Evolutionary conservation across 176 grass and related monocot genomes (phyloP), one percentile per base, ranked within the genome.

Genomic region (Aegilops bicornis): DNA sequence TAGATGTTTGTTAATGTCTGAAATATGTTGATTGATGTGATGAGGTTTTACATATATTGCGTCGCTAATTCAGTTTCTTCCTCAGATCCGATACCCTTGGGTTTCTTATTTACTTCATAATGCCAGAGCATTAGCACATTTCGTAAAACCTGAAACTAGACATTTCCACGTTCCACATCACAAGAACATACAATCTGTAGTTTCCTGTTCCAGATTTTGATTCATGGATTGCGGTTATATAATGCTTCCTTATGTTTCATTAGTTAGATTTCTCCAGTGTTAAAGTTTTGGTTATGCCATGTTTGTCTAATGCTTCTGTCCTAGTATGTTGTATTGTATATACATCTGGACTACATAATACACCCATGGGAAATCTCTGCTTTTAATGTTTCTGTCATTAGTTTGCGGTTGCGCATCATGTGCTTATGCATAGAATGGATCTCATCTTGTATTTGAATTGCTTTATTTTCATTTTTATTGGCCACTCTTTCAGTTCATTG

Each of bases 1-100:
- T 79, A 71, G 37, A 72, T 73, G 24, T 56, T 76, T 71, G 47
- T 71, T 62, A 70, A 20, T 71, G 36, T 47, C 63, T 76, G 43
- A 14, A 76, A 68, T 87, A 48, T 67, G 45, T 76, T 76, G 62
- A 67, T 87, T 82, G 60, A 37, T 87, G n/a, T 65, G 68, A 4
- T 71, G 33, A 32, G 24, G 43, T 11, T 40, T 67, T 65, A 29
- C 58, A 16, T 75, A n/a, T 63, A 78, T 58, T 58, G 19, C 2
- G 2, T 58, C 0, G 54, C 2, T 8, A 20, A 56, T 56, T 56
- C 52, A 17, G 4, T 56, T 56, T 56, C 5, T 56, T 56, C 52
- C 17, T 20, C 22, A 61, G 7, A 61, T 23, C 22, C 0, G 17
- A 60, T n/a, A 54, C 16, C 50, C 50, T n/a, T 8, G 7, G 7